A percentile compares a stretch with the other conserved stretches of the same genome.
These are phyloP conservation scores for Rhododendron ovatum DNA, from an alignment of 148 eudicot species.

Conservation along the genomic window DNA sequence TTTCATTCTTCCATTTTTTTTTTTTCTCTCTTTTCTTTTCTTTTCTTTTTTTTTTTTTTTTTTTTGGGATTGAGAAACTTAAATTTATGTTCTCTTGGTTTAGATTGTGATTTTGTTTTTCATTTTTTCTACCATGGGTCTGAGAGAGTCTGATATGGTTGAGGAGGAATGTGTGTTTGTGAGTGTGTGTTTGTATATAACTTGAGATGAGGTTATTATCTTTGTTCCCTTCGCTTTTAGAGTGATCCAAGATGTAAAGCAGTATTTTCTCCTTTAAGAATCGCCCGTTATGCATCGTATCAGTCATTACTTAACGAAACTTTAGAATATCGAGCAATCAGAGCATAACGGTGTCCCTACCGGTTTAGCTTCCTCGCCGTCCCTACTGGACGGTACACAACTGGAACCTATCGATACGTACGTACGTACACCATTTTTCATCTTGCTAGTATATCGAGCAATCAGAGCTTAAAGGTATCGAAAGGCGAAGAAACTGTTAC, in stretches of 20 bases:
- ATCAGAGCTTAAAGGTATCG: neutral
- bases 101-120: neutral
- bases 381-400: no score
- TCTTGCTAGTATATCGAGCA: no score
- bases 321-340: no score
- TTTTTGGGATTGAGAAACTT: neutral
- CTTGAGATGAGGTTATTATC: neutral
- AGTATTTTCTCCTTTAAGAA: neutral
- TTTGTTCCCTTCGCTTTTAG: neutral
- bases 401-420: no score
- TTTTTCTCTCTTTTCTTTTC: neutral
- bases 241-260: neutral
- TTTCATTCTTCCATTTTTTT: neutral
- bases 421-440: neutral
- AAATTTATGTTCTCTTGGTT: neutral
- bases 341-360: no score
- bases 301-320: neutral
- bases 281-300: neutral
- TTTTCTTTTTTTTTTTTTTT: neutral
- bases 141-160: conserved; percentile 8
- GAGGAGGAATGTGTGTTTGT: neutral
- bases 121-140: neutral
- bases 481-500: neutral
- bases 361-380: no score
- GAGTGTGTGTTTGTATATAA: conserved; percentile 14